Percentiles rank a stretch among this genome's conserved stretches.
Conservation (phyloP, 495 filamentous ascomycete genomes). For the Xanthoparmelia taractica region DNA sequence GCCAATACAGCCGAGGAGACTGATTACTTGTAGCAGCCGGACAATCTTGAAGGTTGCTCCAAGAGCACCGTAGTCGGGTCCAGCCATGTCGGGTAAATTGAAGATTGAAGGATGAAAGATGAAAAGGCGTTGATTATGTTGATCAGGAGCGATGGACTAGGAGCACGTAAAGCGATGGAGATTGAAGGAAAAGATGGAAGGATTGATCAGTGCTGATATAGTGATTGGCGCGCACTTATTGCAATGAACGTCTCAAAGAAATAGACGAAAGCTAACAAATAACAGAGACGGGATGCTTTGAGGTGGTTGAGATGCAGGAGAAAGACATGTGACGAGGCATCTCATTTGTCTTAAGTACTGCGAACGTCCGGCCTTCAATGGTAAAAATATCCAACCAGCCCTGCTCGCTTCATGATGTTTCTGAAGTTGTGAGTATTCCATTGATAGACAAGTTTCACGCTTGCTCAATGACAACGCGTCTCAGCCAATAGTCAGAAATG, state of each 20-base stretch:
- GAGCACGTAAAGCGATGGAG: neutral
- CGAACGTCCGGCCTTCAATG: neutral
- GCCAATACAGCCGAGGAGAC: conserved; percentile 72
- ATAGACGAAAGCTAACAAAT: conserved; percentile 18
- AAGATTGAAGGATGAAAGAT: neutral
- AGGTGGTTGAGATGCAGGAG: conserved; percentile 19
- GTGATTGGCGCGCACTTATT: neutral
- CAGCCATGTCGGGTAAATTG: conserved; percentile 35
- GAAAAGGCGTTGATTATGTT: neutral
- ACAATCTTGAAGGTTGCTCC: conserved; percentile 69
- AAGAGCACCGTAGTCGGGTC: conserved; percentile 60
- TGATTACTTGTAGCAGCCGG: conserved; percentile 61
- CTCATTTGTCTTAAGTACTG: conserved; percentile 21
- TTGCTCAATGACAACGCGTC: conserved; percentile 7
- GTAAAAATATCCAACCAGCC: conserved; percentile 1
- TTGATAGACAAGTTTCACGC: conserved; percentile 21
- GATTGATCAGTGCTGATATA: neutral
- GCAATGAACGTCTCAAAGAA: conserved; percentile 29
- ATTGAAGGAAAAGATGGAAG: neutral
- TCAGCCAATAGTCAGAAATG: conserved; percentile 25
- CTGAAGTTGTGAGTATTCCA: conserved; percentile 21
- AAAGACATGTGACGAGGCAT: conserved; percentile 19
- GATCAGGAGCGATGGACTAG: neutral
- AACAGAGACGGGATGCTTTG: conserved; percentile 16
- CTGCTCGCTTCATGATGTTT: conserved; percentile 13